phyloP scores from a whole-genome alignment of 495 filamentous ascomycete species.

The Venustampulla echinocandica region DNA sequence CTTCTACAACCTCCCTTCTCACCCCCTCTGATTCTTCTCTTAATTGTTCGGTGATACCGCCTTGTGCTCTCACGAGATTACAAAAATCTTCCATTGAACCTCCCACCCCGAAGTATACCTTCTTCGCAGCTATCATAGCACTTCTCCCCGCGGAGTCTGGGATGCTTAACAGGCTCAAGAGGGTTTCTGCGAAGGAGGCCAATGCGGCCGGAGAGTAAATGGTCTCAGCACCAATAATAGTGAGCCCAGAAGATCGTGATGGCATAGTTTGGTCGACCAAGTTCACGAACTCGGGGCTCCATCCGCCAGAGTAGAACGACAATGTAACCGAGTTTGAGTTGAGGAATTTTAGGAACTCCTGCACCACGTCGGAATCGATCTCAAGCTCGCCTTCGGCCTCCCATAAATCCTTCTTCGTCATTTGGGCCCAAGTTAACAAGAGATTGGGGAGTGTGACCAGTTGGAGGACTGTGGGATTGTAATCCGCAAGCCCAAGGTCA shows the following conservation, averaged over 20 bases:
- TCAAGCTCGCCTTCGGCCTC: constrained; percentile 62
- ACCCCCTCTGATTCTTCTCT: constrained; percentile 56
- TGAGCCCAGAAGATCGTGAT: constrained; percentile 24
- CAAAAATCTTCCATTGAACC: constrained; percentile 88
- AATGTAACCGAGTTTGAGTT: constrained; percentile 47
- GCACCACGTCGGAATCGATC: constrained; percentile 53
- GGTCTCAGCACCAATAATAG: constrained; percentile 84
- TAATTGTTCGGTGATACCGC: constrained; percentile 48
- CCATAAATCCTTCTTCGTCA: constrained; percentile 15
- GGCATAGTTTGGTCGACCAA: constrained; percentile 34
- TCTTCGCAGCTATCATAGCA: constrained; percentile 83
- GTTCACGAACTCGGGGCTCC: constrained; percentile 61
- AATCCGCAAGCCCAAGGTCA: constrained; percentile 74
- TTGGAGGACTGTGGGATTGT: constrained; percentile 76
- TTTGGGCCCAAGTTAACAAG: constrained; percentile 66
- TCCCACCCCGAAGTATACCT: constrained; percentile 93
- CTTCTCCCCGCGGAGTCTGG: constrained; percentile 37
- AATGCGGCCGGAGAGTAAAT: constrained; percentile 83
- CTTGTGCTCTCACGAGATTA: constrained; percentile 44
- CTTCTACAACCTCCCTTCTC: constrained; percentile 40
- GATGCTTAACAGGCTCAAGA: constrained; percentile 56
- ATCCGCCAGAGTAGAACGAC: constrained; percentile 73
- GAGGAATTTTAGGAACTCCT: constrained; percentile 54
- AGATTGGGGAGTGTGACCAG: constrained; percentile 87
- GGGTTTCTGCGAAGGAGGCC: constrained; percentile 60